Evolutionary conservation across 371 early-diverging fungal genomes (phyloP).

Genomic region (Cokeromyces recurvatus): DNA sequence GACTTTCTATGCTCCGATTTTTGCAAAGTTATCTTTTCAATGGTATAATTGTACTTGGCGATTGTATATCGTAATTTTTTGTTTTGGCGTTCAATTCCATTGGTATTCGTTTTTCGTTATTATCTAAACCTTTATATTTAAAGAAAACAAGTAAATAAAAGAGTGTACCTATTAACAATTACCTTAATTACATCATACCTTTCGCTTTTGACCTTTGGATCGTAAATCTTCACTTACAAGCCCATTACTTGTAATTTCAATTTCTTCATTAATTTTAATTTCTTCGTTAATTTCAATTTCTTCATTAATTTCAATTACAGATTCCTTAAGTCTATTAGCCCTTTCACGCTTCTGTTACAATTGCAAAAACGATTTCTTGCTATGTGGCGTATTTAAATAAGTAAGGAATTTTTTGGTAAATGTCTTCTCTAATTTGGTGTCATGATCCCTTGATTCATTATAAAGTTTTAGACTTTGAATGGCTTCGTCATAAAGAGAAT

Average conservation of each 20-base stretch:
- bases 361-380: slow-evolving; percentile 8
- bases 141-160: slow-evolving; percentile 4
- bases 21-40: no score
- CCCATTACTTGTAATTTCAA: slow-evolving; percentile 12
- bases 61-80: no score
- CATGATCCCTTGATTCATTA: background rate
- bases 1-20: no score
- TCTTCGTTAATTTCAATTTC: no score
- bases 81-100: no score
- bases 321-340: slow-evolving; percentile 1
- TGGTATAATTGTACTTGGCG: no score
- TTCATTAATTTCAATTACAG: slow-evolving; percentile 1
- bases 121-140: slow-evolving; percentile 1
- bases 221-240: slow-evolving; percentile 11
- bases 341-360: slow-evolving; percentile 5
- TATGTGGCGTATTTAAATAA: slow-evolving; percentile 1
- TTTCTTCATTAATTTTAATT: no score
- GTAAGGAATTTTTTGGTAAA: slow-evolving; percentile 5
- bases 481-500: slow-evolving; percentile 1
- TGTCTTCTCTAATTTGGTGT: slow-evolving; percentile 5
- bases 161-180: slow-evolving; percentile 2
- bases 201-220: slow-evolving; percentile 12
- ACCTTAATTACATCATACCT: no score
- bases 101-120: slow-evolving; percentile 3
- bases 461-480: background rate